Conservation (phyloP, 2,329 filamentous ascomycete genomes). For the Beauveria scarabaeidicola region DNA sequence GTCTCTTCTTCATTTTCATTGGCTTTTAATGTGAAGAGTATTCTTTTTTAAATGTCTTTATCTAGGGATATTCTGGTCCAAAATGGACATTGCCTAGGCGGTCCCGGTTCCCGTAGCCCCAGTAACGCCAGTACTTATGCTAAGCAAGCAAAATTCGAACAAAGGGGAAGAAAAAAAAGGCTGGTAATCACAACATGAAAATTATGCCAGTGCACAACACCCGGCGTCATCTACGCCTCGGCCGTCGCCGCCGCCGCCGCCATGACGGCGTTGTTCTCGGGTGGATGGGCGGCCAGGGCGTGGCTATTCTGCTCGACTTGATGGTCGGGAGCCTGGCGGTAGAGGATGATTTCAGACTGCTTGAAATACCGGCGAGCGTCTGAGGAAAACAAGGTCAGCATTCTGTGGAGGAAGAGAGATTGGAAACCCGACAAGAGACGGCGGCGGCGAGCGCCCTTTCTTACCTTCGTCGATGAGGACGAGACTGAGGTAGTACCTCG, state of each 20-base stretch:
- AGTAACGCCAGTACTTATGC: slow-evolving; percentile 34
- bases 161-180: neutral
- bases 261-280: slow-evolving; percentile 37
- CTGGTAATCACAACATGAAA: slow-evolving; percentile 5
- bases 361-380: slow-evolving; percentile 98
- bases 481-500: slow-evolving; percentile 91
- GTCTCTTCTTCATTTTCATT: neutral
- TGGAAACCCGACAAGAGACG: neutral
- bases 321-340: slow-evolving; percentile 65
- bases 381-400: slow-evolving; percentile 25
- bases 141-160: slow-evolving; percentile 21
- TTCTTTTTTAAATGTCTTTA: slow-evolving; percentile 14
- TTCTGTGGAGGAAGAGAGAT: neutral
- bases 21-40: slow-evolving; percentile 8
- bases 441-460: slow-evolving; percentile 16
- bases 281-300: slow-evolving; percentile 30
- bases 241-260: slow-evolving; percentile 15
- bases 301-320: slow-evolving; percentile 30
- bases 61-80: slow-evolving; percentile 24
- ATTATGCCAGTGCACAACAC: neutral
- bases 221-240: slow-evolving; percentile 14
- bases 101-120: slow-evolving; percentile 17
- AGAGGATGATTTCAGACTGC: slow-evolving; percentile 96
- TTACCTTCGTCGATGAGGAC: slow-evolving; percentile 91
- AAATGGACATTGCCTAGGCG: slow-evolving; percentile 17